A percentile compares a stretch with the other conserved stretches of the same genome.
Conservation (phyloP, 2,329 filamentous ascomycete genomes). For the Colletotrichum tabaci region DNA sequence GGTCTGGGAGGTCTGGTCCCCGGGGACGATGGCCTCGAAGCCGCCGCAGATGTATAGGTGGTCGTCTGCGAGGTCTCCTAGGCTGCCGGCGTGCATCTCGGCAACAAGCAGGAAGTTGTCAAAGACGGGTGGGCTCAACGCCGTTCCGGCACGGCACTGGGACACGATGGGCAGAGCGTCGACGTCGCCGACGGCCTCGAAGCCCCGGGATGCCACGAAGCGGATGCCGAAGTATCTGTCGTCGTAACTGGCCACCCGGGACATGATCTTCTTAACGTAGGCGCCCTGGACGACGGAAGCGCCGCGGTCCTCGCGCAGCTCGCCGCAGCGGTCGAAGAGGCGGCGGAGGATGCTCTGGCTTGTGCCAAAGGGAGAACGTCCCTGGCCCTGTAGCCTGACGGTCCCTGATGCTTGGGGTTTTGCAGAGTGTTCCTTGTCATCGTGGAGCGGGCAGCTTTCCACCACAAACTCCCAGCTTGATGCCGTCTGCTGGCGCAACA, state of each 20-base stretch:
- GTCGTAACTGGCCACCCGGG: background rate
- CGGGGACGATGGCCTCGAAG: constrained; percentile 1
- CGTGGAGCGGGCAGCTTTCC: background rate
- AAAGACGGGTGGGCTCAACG: background rate
- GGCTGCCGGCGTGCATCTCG: constrained; percentile 11
- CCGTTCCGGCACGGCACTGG: background rate
- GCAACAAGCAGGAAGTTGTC: constrained; percentile 8
- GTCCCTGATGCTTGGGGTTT: background rate
- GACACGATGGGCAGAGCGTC: background rate
- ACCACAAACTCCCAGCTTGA: background rate
- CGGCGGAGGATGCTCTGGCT: background rate
- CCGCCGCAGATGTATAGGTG: constrained; percentile 7
- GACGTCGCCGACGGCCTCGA: background rate
- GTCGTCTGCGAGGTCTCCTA: constrained; percentile 13
- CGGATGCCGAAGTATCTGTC: background rate
- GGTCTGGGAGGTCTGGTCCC: background rate
- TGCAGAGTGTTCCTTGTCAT: background rate
- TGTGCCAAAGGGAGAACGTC: background rate
- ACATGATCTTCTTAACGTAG: background rate
- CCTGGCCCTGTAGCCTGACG: background rate
- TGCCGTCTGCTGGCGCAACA: background rate
- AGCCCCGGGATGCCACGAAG: background rate
- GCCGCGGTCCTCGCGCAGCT: background rate
- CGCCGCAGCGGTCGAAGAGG: background rate
- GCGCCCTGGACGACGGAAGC: constrained; percentile 1